phyloP scores from a whole-genome alignment of 345 rosid species.

The Ceriops decandra region DNA sequence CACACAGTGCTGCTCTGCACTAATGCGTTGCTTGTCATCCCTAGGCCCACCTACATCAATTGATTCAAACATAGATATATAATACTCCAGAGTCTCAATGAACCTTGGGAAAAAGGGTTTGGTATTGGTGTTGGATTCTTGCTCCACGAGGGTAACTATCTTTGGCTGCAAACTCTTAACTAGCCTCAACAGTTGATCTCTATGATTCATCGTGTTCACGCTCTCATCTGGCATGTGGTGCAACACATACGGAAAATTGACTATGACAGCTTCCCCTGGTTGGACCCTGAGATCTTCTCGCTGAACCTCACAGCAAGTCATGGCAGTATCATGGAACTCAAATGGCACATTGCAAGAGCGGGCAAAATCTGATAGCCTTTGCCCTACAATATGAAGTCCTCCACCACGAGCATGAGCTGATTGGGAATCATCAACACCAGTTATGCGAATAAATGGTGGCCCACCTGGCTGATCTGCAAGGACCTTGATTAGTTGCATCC shows the following conservation, averaged over 20 bases:
- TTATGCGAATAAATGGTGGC: slow-evolving; percentile 64
- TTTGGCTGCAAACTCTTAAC: slow-evolving; percentile 80
- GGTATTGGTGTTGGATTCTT: slow-evolving; percentile 82
- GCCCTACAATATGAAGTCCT: slow-evolving; percentile 68
- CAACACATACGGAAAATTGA: slow-evolving; percentile 77
- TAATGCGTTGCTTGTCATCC: slow-evolving; percentile 63
- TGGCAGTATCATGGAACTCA: slow-evolving; percentile 71
- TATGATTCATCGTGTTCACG: slow-evolving; percentile 65
- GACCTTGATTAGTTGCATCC: slow-evolving; percentile 51
- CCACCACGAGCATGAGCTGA: slow-evolving; percentile 92
- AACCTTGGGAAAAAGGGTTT: slow-evolving; percentile 64
- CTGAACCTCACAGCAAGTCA: slow-evolving; percentile 65
- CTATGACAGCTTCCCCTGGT: slow-evolving; percentile 76
- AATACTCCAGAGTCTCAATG: slow-evolving; percentile 59
- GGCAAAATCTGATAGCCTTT: slow-evolving; percentile 50
- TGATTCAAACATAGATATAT: slow-evolving; percentile 78
- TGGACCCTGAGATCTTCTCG: slow-evolving; percentile 52
- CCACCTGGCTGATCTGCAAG: slow-evolving; percentile 67
- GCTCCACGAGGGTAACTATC: slow-evolving; percentile 70
- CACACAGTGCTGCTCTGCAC: slow-evolving; percentile 79
- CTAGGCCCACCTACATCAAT: slow-evolving; percentile 55
- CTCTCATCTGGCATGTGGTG: slow-evolving; percentile 99
- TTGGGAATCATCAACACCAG: slow-evolving; percentile 91
- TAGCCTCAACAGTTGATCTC: slow-evolving; percentile 73
- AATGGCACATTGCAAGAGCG: slow-evolving; percentile 54